These are phyloP conservation scores for Austroboletus festivus DNA, from an alignment of 768 basidiomycete species.

Conservation along the genomic window DNA sequence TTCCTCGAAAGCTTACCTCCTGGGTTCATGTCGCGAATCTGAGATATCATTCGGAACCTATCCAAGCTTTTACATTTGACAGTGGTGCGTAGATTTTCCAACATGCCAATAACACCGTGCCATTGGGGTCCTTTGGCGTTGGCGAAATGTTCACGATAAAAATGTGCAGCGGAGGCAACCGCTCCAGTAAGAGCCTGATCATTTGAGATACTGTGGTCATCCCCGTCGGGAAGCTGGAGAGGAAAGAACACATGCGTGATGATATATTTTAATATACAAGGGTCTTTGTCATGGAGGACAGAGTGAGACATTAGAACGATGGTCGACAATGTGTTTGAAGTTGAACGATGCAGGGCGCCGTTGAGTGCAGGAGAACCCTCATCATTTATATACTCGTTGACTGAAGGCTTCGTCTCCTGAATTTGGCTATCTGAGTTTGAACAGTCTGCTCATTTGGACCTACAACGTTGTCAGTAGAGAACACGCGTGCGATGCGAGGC, in stretches of 20 bases:
- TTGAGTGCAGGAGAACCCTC: no score
- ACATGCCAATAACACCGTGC: slow-evolving; percentile 32
- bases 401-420: no score
- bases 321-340: background rate
- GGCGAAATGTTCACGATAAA: slow-evolving; percentile 15
- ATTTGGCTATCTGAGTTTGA: no score
- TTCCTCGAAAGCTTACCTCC: background rate
- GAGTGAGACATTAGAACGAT: slow-evolving; percentile 1
- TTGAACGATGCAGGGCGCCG: background rate
- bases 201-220: slow-evolving; percentile 27
- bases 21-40: slow-evolving; percentile 6
- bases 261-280: slow-evolving; percentile 25
- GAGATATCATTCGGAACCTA: background rate
- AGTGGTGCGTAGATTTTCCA: slow-evolving; percentile 19
- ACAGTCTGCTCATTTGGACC: no score
- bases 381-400: no score
- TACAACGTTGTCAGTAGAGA: no score
- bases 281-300: background rate
- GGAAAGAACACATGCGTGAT: slow-evolving; percentile 45
- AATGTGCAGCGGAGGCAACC: slow-evolving; percentile 14
- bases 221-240: slow-evolving; percentile 36
- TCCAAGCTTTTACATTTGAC: slow-evolving; percentile 1
- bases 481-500: no score
- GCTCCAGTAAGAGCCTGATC: slow-evolving; percentile 28
- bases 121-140: slow-evolving; percentile 21